Conservation (phyloP, 768 basidiomycete genomes). For the Amanita rimosa region DNA sequence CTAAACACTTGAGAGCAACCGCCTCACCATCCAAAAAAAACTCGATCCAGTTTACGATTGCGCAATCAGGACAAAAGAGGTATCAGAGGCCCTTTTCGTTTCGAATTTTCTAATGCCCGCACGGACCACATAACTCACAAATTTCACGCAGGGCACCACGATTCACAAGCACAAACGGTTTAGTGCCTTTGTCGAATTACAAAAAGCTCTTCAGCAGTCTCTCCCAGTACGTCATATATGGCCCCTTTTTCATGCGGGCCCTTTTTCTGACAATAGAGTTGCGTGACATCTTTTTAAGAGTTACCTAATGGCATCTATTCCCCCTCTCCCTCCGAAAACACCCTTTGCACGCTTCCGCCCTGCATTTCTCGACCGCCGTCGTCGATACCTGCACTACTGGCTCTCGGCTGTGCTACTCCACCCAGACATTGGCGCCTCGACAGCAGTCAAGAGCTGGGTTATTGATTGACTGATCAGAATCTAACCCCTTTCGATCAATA, state of each 20-base stretch:
- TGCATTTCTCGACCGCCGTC: constrained; percentile 20
- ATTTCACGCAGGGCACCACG: constrained; percentile 33
- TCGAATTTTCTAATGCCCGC: background rate
- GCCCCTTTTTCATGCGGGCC: no score
- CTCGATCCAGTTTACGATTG: constrained; percentile 51
- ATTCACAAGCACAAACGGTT: constrained; percentile 38
- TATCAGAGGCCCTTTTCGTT: background rate
- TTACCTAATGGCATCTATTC: constrained; percentile 35
- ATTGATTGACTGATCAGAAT: constrained; percentile 23
- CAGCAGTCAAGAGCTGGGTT: constrained; percentile 38
- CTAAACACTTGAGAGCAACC: background rate
- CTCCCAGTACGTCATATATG: constrained; percentile 34
- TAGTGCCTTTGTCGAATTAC: no score
- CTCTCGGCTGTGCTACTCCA: constrained; percentile 53
- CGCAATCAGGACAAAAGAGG: constrained; percentile 55
- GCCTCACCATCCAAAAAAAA: background rate
- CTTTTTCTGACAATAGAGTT: background rate
- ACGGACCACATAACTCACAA: background rate
- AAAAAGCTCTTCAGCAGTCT: constrained; percentile 35
- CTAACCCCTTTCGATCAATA: background rate
- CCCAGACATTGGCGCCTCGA: constrained; percentile 56
- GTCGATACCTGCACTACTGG: constrained; percentile 54
- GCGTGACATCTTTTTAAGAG: constrained; percentile 21
- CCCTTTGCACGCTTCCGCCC: constrained; percentile 57
- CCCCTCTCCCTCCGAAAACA: constrained; percentile 56